Conservation (phyloP, 108 stramenopile species). For the Chaetoceros tenuissimus region DNA sequence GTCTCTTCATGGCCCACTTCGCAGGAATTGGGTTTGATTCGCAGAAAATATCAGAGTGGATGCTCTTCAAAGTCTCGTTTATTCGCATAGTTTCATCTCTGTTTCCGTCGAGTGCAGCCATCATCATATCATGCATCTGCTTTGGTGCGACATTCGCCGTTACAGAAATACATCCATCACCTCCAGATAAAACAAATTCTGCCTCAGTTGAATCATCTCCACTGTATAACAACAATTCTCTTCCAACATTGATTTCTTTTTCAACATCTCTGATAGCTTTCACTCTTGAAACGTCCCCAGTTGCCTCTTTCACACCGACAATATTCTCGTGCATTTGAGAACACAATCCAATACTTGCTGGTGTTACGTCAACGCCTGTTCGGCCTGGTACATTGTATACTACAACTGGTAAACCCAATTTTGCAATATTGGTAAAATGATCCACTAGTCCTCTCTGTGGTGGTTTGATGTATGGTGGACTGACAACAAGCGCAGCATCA, state of each 20-base stretch:
- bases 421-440: slow-evolving; percentile 70
- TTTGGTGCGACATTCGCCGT: slow-evolving; percentile 79
- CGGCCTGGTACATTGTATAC: slow-evolving; percentile 91
- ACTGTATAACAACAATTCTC: slow-evolving; percentile 68
- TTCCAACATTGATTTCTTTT: slow-evolving; percentile 19
- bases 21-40: slow-evolving; percentile 83
- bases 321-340: slow-evolving; percentile 59
- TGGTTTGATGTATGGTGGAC: slow-evolving; percentile 93
- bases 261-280: slow-evolving; percentile 27
- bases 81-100: slow-evolving; percentile 34
- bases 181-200: slow-evolving; percentile 76
- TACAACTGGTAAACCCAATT: slow-evolving; percentile 78
- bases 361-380: slow-evolving; percentile 49
- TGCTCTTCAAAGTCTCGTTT: slow-evolving; percentile 42
- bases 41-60: slow-evolving; percentile 70
- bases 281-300: slow-evolving; percentile 72
- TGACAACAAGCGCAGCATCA: slow-evolving; percentile 86
- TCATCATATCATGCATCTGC: slow-evolving; percentile 52
- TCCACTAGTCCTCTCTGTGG: slow-evolving; percentile 74
- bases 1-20: slow-evolving; percentile 58
- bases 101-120: slow-evolving; percentile 50
- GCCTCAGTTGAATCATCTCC: slow-evolving; percentile 80
- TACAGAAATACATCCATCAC: slow-evolving; percentile 89
- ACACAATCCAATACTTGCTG: slow-evolving; percentile 50
- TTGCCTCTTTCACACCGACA: slow-evolving; percentile 86